Evolutionary conservation across 495 filamentous ascomycete genomes (phyloP).

Genomic region (Diplogelasinospora grovesii): DNA sequence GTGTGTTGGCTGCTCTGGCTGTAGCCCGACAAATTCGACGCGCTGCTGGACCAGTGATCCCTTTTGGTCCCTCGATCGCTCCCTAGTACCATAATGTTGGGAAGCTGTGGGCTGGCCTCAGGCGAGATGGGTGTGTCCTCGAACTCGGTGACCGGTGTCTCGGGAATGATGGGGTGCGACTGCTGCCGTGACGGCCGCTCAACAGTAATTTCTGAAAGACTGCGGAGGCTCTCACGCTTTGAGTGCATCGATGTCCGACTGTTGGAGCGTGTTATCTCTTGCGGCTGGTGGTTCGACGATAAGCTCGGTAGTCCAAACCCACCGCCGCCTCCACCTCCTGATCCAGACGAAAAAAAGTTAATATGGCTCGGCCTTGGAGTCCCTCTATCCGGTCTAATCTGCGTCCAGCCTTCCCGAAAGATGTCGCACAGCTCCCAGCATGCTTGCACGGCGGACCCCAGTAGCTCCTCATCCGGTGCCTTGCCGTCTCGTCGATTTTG

Average conservation of each 20-base stretch:
- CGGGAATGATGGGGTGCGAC: constrained; percentile 46
- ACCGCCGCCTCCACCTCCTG: too few species aligned
- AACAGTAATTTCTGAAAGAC: constrained; percentile 19
- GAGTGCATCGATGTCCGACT: constrained; percentile 41
- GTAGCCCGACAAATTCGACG: constrained; percentile 66
- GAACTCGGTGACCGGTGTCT: constrained; percentile 90
- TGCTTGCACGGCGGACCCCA: constrained; percentile 80
- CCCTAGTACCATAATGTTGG: constrained; percentile 81
- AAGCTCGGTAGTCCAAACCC: constrained; percentile 17
- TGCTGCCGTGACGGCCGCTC: constrained; percentile 28
- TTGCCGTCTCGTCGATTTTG: constrained; percentile 74
- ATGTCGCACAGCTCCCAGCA: constrained; percentile 96
- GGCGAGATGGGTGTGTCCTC: constrained; percentile 80
- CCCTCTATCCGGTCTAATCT: constrained; percentile 76
- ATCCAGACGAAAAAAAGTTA: constrained; percentile 52
- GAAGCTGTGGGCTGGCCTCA: constrained; percentile 62
- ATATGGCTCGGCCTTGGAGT: constrained; percentile 80
- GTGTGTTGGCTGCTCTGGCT: constrained; percentile 64
- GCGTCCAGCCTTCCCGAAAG: constrained; percentile 88
- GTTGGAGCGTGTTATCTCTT: constrained; percentile 25
- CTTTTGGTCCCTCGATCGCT: constrained; percentile 26
- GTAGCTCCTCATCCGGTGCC: constrained; percentile 68
- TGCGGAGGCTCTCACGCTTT: constrained; percentile 38
- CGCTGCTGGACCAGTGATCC: constrained; percentile 66
- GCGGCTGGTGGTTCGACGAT: constrained; percentile 18